Conservation (phyloP, 1,284 basidiomycete species). For the Athelia sp. region DNA sequence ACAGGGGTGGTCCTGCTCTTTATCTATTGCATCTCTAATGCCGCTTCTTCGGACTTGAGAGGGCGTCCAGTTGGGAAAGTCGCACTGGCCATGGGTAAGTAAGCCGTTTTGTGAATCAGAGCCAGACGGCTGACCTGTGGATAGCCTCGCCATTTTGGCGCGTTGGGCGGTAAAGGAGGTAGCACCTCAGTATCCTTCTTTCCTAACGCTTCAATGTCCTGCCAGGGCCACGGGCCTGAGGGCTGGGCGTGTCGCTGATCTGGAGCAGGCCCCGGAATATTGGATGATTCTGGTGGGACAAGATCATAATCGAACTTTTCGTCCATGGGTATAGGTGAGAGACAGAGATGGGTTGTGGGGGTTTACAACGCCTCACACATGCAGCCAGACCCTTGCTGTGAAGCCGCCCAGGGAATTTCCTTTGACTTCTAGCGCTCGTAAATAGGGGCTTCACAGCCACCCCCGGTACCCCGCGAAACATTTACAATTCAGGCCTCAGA, state of each 20-base stretch:
- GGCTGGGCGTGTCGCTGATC: constrained; percentile 26
- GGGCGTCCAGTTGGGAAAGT: constrained; percentile 47
- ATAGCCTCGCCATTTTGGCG: not conserved
- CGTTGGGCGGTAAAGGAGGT: not conserved
- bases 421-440: no score
- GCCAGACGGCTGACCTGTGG: not conserved
- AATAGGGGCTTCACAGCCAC: no score
- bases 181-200: not conserved
- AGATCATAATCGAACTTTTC: no score
- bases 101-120: constrained; percentile 13
- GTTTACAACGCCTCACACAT: no score
- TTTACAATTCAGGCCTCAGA: no score
- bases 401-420: no score
- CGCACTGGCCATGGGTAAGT: constrained; percentile 39
- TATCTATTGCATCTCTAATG: constrained; percentile 25
- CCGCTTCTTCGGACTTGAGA: constrained; percentile 34
- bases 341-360: no score
- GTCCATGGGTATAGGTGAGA: no score
- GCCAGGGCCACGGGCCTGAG: constrained; percentile 33
- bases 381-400: no score
- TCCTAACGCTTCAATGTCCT: constrained; percentile 18
- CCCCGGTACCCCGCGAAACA: no score
- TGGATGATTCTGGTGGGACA: no score
- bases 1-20: constrained; percentile 16
- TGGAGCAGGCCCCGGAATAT: not conserved